phyloP scores from a whole-genome alignment of 805 yeast genomes.

The Yamadazyma tumulicola region DNA sequence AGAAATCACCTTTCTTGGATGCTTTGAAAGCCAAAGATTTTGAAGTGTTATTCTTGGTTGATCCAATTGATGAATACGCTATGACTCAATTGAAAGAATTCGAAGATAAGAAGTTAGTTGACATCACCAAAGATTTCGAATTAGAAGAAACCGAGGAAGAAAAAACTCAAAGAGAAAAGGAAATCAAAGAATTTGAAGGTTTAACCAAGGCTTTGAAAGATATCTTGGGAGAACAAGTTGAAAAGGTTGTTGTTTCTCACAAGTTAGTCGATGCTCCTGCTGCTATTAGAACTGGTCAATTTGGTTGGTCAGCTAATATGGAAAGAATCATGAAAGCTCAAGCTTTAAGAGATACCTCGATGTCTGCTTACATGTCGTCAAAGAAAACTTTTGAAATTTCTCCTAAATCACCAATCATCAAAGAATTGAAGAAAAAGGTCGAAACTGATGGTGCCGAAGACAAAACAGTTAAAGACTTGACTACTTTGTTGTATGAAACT shows the following conservation, averaged over 20 bases:
- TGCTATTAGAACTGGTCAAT: constrained; percentile 99
- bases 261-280: constrained; percentile 98
- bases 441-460: constrained; percentile 97
- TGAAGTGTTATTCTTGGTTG: constrained; percentile 96
- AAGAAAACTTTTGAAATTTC: constrained; percentile 99
- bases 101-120: constrained; percentile 98
- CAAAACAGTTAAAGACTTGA: constrained; percentile 96
- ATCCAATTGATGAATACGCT: constrained; percentile 99
- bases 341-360: constrained; percentile 97
- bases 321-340: constrained; percentile 99
- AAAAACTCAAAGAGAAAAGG: constrained; percentile 90
- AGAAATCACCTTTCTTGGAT: constrained; percentile 98
- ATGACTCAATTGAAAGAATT: constrained; percentile 99
- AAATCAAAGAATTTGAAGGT: constrained; percentile 86
- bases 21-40: constrained; percentile 98
- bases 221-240: constrained; percentile 96
- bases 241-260: constrained; percentile 97
- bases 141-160: constrained; percentile 98
- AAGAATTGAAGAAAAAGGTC: constrained; percentile 94
- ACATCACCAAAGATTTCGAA: constrained; percentile 98
- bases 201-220: constrained; percentile 96
- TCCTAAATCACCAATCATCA: constrained; percentile 92
- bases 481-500: constrained; percentile 94
- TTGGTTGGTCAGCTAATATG: constrained; percentile 99
- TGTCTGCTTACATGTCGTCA: constrained; percentile 99